Conservation (phyloP, 2,329 filamentous ascomycete species). For the Phialophora expanda region DNA sequence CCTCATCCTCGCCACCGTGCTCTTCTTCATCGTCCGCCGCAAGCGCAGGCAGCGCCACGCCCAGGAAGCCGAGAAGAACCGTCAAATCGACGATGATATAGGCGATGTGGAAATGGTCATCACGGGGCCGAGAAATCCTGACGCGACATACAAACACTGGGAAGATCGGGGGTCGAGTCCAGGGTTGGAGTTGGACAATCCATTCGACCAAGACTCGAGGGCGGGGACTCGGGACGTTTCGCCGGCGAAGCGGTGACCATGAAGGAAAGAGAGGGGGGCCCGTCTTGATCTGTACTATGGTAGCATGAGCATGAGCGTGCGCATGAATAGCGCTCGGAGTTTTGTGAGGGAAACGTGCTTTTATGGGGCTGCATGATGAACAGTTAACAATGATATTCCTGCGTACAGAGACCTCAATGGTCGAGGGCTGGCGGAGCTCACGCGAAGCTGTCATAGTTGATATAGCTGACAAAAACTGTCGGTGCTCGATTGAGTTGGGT, state of each 20-base stretch:
- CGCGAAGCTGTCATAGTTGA: background rate
- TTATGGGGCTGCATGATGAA: background rate
- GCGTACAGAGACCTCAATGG: background rate
- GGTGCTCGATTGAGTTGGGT: background rate
- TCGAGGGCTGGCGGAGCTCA: background rate
- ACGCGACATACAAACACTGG: conserved; percentile 16
- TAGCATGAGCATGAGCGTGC: background rate
- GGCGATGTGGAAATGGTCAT: conserved; percentile 17
- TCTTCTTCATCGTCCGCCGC: conserved; percentile 24
- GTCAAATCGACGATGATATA: conserved; percentile 28
- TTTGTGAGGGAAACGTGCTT: background rate
- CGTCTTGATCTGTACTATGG: background rate
- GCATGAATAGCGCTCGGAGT: background rate
- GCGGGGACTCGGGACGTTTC: background rate
- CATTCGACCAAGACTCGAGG: conserved; percentile 12
- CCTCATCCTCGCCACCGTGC: conserved; percentile 14
- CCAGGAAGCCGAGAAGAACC: conserved; percentile 27
- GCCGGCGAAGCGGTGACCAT: conserved; percentile 5
- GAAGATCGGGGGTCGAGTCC: conserved; percentile 5
- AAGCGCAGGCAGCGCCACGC: conserved; percentile 20
- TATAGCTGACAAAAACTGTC: background rate
- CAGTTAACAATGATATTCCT: background rate
- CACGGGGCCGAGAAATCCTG: conserved; percentile 11
- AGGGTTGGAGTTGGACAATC: conserved; percentile 3
- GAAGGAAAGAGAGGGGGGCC: background rate